Base-by-base conservation (phyloP, 768 basidiomycete species). In the Suillus bovinus region DNA sequence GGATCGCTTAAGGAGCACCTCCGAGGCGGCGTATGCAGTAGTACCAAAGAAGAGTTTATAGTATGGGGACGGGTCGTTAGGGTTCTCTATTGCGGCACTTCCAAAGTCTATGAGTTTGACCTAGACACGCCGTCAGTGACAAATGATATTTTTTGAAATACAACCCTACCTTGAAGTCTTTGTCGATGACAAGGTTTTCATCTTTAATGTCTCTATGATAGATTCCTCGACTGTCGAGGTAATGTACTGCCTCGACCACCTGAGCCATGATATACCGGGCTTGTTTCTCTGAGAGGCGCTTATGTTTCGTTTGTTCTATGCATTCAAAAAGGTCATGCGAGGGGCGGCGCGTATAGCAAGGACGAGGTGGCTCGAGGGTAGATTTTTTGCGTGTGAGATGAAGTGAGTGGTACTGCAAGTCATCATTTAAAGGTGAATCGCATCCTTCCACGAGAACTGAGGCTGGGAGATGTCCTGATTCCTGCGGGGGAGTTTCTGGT, bases 71-170 rank as follows among this genome's bases (percentile, higher is more conserved):
- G 88, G 81, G 60, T 83, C 72, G 6, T 74, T 70, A 6, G 87
- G 85, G 71, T 94, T 86, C 56, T 85, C 85, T 62, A 90, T 82
- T 31, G 89, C 88, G 31, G 94, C 93, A 66, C 91, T 93, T 53
- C 96, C 96, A 73, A 98, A 98, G 77, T 98, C 96, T 69, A 98
- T 95, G 56, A 98, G 82, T 73, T 98, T 98, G 70, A 96, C 90
- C 88, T 93, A 72, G 42, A 61, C 42, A 47, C 53, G 16, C 38
- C 20, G 33, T 74, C 17, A 75, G 59, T 33, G 3, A 67, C n/a
- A 53, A 5, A 16, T 16, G 5, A 27, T 17, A 22, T n/a, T 20
- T n/a, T 8, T 14, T 52, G 41, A 39, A 6, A 53, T n/a, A 42
- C 31, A 41, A 36, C 62, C 77, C 63, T 69, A 89, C 90, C 78